phyloP scores from a whole-genome alignment of 805 yeast species.

The Candida chilensis region DNA sequence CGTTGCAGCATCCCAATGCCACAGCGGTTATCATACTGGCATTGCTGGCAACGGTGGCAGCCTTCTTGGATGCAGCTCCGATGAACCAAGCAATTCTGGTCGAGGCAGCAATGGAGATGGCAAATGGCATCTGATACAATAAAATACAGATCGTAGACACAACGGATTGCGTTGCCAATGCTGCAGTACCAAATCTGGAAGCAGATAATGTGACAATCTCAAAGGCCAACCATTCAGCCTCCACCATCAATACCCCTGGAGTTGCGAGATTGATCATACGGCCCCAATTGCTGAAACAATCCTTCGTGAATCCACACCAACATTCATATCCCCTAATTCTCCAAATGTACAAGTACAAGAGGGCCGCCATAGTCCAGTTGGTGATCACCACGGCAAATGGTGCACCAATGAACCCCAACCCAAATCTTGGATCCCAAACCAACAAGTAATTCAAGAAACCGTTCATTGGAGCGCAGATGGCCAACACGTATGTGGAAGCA shows the following conservation, averaged over 20 bases:
- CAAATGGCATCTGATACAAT: conserved; percentile 68
- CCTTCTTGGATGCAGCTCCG: conserved; percentile 46
- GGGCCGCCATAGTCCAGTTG: conserved; percentile 60
- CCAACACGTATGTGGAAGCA: conserved; percentile 66
- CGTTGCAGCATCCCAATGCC: not conserved
- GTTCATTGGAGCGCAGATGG: conserved; percentile 68
- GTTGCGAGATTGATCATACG: conserved; percentile 54
- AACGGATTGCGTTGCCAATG: conserved; percentile 68
- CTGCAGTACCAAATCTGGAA: conserved; percentile 55
- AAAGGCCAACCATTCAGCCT: conserved; percentile 74
- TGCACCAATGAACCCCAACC: conserved; percentile 66
- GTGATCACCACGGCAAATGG: conserved; percentile 68
- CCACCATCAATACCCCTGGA: conserved; percentile 73
- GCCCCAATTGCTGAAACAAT: conserved; percentile 47
- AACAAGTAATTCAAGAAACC: conserved; percentile 55
- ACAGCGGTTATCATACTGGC: not conserved
- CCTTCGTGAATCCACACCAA: conserved; percentile 19
- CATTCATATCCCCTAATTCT: conserved; percentile 34
- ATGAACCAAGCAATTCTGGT: conserved; percentile 72
- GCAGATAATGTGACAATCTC: conserved; percentile 66
- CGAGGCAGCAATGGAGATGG: conserved; percentile 65
- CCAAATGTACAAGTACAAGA: conserved; percentile 37
- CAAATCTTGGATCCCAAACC: conserved; percentile 53
- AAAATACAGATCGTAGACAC: conserved; percentile 60
- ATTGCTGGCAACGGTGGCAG: conserved; percentile 11